Evolutionary conservation across 441 rosid genomes (phyloP).

Genomic region (Euphorbia corollata): DNA sequence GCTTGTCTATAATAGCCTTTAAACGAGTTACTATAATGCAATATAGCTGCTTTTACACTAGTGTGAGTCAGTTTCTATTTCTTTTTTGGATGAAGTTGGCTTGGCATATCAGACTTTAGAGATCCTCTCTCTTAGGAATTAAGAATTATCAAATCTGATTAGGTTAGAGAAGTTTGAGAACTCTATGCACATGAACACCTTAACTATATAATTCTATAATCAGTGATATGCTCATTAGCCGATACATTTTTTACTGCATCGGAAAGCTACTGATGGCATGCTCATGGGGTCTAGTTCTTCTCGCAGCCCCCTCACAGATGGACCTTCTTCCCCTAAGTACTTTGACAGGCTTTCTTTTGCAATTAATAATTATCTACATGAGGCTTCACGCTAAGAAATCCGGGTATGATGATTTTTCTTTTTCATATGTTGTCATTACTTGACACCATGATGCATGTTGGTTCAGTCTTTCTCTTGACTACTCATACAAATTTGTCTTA

Average conservation of each 20-base stretch:
- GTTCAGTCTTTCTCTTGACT: constrained; percentile 7
- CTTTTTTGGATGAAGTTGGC: not conserved
- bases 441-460: constrained; percentile 1
- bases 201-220: not conserved
- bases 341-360: constrained; percentile 97
- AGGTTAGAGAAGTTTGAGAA: not conserved
- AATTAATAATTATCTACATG: constrained; percentile 82
- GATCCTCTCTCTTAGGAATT: not conserved
- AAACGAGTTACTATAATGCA: not conserved
- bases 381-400: constrained; percentile 98
- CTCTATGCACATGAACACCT: not conserved
- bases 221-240: constrained; percentile 14
- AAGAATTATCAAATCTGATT: not conserved
- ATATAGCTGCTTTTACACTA: not conserved
- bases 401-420: constrained; percentile 46
- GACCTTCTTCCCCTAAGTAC: constrained; percentile 88
- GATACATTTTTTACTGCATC: constrained; percentile 54
- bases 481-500: not conserved
- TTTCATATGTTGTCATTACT: not conserved
- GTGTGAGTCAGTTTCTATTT: not conserved
- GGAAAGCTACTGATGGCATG: constrained; percentile 83
- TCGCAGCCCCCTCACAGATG: constrained; percentile 80
- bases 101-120: not conserved
- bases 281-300: constrained; percentile 76
- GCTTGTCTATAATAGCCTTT: not conserved